A percentile compares a stretch with the other conserved stretches of the same genome.
Conservation (phyloP, 1,139 yeast species). For the Wickerhamomyces sp. region DNA sequence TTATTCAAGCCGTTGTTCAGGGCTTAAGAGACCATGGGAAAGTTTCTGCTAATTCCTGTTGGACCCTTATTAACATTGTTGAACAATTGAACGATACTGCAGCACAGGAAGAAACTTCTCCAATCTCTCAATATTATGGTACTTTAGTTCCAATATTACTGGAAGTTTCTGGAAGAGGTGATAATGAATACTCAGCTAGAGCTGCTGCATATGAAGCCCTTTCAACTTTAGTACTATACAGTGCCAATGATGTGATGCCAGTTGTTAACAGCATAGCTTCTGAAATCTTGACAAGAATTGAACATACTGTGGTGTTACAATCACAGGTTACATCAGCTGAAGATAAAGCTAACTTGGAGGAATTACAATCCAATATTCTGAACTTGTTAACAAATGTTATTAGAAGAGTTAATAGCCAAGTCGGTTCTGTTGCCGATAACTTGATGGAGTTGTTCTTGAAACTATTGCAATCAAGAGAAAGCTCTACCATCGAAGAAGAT, state of each 20-base stretch:
- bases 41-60: constrained; percentile 92
- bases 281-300: constrained; percentile 69
- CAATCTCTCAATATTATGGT: constrained; percentile 71
- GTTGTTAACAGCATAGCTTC: constrained; percentile 69
- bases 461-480: constrained; percentile 50
- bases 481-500: constrained; percentile 90
- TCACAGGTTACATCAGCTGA: constrained; percentile 56
- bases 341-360: constrained; percentile 76
- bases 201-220: constrained; percentile 95
- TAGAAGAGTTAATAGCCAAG: constrained; percentile 72
- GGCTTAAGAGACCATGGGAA: constrained; percentile 90
- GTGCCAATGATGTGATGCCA: constrained; percentile 68
- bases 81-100: constrained; percentile 70
- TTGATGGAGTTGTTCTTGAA: constrained; percentile 81
- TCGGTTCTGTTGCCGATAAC: constrained; percentile 67
- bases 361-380: constrained; percentile 80
- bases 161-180: constrained; percentile 62
- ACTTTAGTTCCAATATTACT: constrained; percentile 67
- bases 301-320: constrained; percentile 55
- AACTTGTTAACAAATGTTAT: constrained; percentile 86
- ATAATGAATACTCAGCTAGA: constrained; percentile 84
- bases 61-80: constrained; percentile 89
- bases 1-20: constrained; percentile 64
- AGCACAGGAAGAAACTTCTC: constrained; percentile 52
- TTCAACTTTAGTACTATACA: constrained; percentile 71